These are phyloP conservation scores for Phytophthora podocarpi DNA, from an alignment of 352 stramenopile species.

Conservation along the genomic window DNA sequence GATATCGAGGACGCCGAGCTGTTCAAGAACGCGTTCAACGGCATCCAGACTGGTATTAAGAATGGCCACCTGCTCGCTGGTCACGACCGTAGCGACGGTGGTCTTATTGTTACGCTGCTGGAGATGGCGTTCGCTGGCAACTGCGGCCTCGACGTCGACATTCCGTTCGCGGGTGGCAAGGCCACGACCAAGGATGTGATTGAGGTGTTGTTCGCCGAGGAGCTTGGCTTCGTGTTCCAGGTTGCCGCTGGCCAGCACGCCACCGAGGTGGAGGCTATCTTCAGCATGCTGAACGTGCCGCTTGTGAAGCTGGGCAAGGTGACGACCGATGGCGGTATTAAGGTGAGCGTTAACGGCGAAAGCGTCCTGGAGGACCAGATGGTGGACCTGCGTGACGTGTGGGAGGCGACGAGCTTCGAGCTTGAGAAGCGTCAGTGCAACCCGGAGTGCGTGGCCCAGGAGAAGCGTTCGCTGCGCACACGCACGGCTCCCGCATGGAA, in stretches of 20 bases:
- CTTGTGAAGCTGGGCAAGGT: slow-evolving; percentile 92
- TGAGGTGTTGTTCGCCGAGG: slow-evolving; percentile 95
- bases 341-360: slow-evolving; percentile 90
- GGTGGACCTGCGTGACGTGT: slow-evolving; percentile 94
- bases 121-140: slow-evolving; percentile 99
- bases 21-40: slow-evolving; percentile 95
- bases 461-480: slow-evolving; percentile 91
- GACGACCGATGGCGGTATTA: slow-evolving; percentile 84
- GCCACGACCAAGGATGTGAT: slow-evolving; percentile 66
- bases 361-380: slow-evolving; percentile 77
- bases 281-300: slow-evolving; percentile 81
- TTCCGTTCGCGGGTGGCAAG: slow-evolving; percentile 61
- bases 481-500: slow-evolving; percentile 90
- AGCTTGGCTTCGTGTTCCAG: slow-evolving; percentile 97
- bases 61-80: slow-evolving; percentile 92
- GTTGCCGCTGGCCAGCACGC: slow-evolving; percentile 71
- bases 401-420: slow-evolving; percentile 99
- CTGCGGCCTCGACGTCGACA: slow-evolving; percentile 94
- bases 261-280: slow-evolving; percentile 86
- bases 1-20: slow-evolving; percentile 94
- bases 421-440: slow-evolving; percentile 98
- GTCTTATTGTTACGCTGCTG: slow-evolving; percentile 94
- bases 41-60: slow-evolving; percentile 93
- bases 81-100: slow-evolving; percentile 99
- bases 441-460: slow-evolving; percentile 94